Evolutionary conservation across 805 yeast species (phyloP).

Genomic region (Ogataea salicorniae): DNA sequence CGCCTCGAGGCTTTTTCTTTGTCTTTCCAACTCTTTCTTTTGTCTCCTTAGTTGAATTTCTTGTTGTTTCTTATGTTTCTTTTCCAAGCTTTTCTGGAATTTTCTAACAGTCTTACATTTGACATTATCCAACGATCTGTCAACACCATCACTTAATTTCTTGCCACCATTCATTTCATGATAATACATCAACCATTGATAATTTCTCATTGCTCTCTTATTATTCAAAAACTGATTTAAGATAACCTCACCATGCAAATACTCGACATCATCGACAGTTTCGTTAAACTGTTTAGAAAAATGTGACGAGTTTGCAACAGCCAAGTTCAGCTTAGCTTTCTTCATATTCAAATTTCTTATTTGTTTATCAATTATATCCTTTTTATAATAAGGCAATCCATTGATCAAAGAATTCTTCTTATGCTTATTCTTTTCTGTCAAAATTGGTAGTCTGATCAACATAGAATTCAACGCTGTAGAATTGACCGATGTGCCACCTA

Average conservation of each 20-base stretch:
- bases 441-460: conserved; percentile 25
- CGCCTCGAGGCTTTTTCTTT: conserved; percentile 5
- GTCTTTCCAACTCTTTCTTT: conserved; percentile 11
- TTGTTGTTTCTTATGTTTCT: conserved; percentile 14
- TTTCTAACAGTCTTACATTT: conserved; percentile 19
- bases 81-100: conserved; percentile 28
- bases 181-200: conserved; percentile 48
- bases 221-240: conserved; percentile 39
- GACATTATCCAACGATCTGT: conserved; percentile 7
- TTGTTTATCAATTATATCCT: conserved; percentile 20
- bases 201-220: conserved; percentile 36
- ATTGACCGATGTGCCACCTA: conserved; percentile 23
- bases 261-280: conserved; percentile 42
- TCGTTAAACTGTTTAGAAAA: conserved; percentile 26
- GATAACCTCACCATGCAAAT: conserved; percentile 44
- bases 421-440: conserved; percentile 11
- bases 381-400: conserved; percentile 42
- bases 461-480: conserved; percentile 24
- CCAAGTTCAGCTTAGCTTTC: conserved; percentile 25
- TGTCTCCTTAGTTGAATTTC: conserved; percentile 14
- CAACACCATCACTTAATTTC: conserved; percentile 17
- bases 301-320: conserved; percentile 24
- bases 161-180: conserved; percentile 37
- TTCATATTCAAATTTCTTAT: conserved; percentile 21
- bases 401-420: conserved; percentile 23